Evolutionary conservation across 768 basidiomycete genomes (phyloP).

Genomic region (Gloeostereum incarnatum): DNA sequence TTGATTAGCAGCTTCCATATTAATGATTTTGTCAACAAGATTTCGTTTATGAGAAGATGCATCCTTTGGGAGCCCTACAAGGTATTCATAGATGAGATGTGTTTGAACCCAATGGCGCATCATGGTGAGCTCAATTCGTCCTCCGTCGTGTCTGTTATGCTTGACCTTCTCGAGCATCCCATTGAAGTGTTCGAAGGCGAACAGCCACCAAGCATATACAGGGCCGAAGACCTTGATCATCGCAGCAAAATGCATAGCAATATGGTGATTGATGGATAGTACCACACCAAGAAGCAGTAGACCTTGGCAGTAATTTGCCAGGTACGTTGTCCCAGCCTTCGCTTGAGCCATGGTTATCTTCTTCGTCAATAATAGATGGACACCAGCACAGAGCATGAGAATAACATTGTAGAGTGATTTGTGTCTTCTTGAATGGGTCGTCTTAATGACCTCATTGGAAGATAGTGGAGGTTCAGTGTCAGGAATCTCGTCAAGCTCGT

Average conservation of each 20-base stretch:
- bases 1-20: slow-evolving; percentile 8
- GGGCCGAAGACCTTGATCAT: slow-evolving; percentile 18
- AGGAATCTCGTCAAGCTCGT: slow-evolving; percentile 12
- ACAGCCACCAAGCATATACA: slow-evolving; percentile 24
- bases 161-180: slow-evolving; percentile 21
- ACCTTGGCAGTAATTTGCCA: slow-evolving; percentile 11
- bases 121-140: slow-evolving; percentile 19
- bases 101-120: slow-evolving; percentile 18
- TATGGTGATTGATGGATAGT: slow-evolving; percentile 18
- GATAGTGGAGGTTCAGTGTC: slow-evolving; percentile 10
- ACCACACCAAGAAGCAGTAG: slow-evolving; percentile 10
- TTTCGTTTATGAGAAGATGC: slow-evolving; percentile 6
- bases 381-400: slow-evolving; percentile 12
- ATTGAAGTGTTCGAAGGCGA: slow-evolving; percentile 24
- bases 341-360: slow-evolving; percentile 16
- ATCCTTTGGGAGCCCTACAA: slow-evolving; percentile 10
- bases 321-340: slow-evolving; percentile 12
- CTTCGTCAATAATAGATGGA: slow-evolving; percentile 10
- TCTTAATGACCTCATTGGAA: slow-evolving; percentile 8
- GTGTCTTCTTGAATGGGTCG: slow-evolving; percentile 9
- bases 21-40: slow-evolving; percentile 8
- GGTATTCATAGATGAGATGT: slow-evolving; percentile 15
- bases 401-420: slow-evolving; percentile 8
- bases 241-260: slow-evolving; percentile 14
- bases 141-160: slow-evolving; percentile 19